Evolutionary conservation across 495 filamentous ascomycete genomes (phyloP), one percentile per base, ranked within the genome.

Genomic region (Tuber brumale): DNA sequence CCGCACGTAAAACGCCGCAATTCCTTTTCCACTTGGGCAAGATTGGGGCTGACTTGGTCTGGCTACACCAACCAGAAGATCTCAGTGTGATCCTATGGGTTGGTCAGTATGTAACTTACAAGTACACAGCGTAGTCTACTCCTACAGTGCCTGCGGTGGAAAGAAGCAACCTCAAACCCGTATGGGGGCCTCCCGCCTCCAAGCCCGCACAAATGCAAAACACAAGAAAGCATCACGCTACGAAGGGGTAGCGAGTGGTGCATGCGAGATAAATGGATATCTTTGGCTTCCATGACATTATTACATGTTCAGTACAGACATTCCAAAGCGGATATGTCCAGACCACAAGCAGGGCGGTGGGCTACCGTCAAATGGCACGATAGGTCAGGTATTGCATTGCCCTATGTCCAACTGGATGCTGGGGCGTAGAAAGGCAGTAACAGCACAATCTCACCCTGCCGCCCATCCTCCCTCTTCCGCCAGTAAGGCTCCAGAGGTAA

Each of bases 381-480:
- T 57, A 66, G 57, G 27, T 7, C 27, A 31, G n/a, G 12, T 6
- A 61, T n/a, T 66, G 57, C 27, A 66, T n/a, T 66, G n/a, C 57
- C 2, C n/a, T 66, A n/a, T 3, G 8, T 31, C 10, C 31, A 16
- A 66, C 27, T 66, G 57, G 3, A 31, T 31, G 12, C 57, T n/a
- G 57, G 57, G 31, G 57, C n/a, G 57, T 31, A 66, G 31, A 66
- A 66, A 66, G 57, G 57, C 57, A 66, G 57, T 66, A 66, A 66
- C 57, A 66, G 27, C 23, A 31, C 12, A 66, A 66, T 31, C 57
- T 66, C 57, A 66, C 10, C 57, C 57, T 66, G 12, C 57, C 57
- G n/a, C 27, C 57, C 14, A 66, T 31, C 2, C 27, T 66, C n/a
- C 57, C 57, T 66, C 57, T 66, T 66, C 57, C 57, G 57, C 57